These are phyloP conservation scores for Scheffersomyces stipitis DNA, from an alignment of 805 yeast species.

Conservation along the genomic window DNA sequence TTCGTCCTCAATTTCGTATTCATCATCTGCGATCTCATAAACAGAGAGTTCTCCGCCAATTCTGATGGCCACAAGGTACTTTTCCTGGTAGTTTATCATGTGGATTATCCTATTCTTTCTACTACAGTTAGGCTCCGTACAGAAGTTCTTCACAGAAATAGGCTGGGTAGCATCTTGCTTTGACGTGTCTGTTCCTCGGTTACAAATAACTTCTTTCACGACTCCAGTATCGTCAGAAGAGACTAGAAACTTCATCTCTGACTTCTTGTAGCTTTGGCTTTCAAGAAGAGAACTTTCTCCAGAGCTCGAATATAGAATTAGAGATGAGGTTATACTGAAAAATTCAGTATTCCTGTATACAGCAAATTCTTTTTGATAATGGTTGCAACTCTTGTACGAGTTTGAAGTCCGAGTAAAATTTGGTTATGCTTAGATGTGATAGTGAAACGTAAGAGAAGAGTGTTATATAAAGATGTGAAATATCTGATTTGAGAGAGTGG, in stretches of 20 bases:
- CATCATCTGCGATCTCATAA: slow-evolving; percentile 28
- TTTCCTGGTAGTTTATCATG: slow-evolving; percentile 27
- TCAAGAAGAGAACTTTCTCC: too few species aligned
- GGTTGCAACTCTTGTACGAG: too few species aligned
- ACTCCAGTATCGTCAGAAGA: slow-evolving; percentile 69
- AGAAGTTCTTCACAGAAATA: slow-evolving; percentile 45
- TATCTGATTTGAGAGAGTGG: too few species aligned
- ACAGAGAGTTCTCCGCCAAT: slow-evolving; percentile 42
- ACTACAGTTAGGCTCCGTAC: slow-evolving; percentile 27
- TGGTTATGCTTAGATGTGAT: too few species aligned
- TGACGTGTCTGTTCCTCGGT: slow-evolving; percentile 78
- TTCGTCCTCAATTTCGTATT: slow-evolving; percentile 36
- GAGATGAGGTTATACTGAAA: too few species aligned
- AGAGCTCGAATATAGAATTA: too few species aligned
- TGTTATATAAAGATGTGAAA: too few species aligned
- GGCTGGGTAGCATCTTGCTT: slow-evolving; percentile 67
- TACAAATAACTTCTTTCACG: slow-evolving; percentile 62
- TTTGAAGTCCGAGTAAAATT: too few species aligned
- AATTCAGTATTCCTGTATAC: too few species aligned
- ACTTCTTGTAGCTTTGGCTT: too few species aligned
- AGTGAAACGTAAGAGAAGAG: too few species aligned
- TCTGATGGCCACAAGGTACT: slow-evolving; percentile 43
- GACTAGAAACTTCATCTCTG: slow-evolving; percentile 62
- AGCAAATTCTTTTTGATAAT: too few species aligned
- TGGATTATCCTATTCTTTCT: slow-evolving; percentile 33